phyloP scores from a whole-genome alignment of 2,329 filamentous ascomycete genomes.

The Cercospora zeae-maydis region DNA sequence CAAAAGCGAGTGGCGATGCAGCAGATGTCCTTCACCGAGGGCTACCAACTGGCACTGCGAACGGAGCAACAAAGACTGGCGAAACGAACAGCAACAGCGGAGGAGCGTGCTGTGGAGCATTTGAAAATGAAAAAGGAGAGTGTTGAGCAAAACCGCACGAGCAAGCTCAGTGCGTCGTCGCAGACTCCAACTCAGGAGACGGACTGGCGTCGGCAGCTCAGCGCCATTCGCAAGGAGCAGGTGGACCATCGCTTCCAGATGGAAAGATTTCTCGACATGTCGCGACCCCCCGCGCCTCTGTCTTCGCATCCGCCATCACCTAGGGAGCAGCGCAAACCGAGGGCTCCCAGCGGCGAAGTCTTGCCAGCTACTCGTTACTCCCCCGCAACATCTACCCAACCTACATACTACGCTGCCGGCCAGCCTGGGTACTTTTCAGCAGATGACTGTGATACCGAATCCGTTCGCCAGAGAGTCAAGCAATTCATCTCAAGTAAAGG shows the following conservation, averaged over 20 bases:
- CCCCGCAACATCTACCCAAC: slow-evolving; percentile 10
- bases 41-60: slow-evolving; percentile 36
- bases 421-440: slow-evolving; percentile 13
- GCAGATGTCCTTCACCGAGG: slow-evolving; percentile 40
- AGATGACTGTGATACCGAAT: slow-evolving; percentile 16
- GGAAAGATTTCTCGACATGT: slow-evolving; percentile 30
- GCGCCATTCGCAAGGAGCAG: slow-evolving; percentile 30
- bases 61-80: slow-evolving; percentile 34
- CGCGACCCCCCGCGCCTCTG: slow-evolving; percentile 18
- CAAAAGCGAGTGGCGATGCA: slow-evolving; percentile 48
- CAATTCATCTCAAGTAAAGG: slow-evolving; percentile 26
- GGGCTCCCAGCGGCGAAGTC: slow-evolving; percentile 21
- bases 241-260: slow-evolving; percentile 32
- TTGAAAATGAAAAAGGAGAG: slow-evolving; percentile 23
- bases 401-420: neutral
- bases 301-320: slow-evolving; percentile 19
- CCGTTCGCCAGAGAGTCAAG: slow-evolving; percentile 19
- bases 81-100: slow-evolving; percentile 24
- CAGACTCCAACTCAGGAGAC: slow-evolving; percentile 11
- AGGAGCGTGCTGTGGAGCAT: slow-evolving; percentile 26
- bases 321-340: slow-evolving; percentile 1
- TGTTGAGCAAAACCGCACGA: slow-evolving; percentile 16
- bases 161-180: slow-evolving; percentile 14
- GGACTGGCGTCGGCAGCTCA: slow-evolving; percentile 26
- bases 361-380: slow-evolving; percentile 22